Evolutionary conservation across 306 rosid species (phyloP), one percentile per base, ranked within the genome.

Genomic region (Castanospermum australe): DNA sequence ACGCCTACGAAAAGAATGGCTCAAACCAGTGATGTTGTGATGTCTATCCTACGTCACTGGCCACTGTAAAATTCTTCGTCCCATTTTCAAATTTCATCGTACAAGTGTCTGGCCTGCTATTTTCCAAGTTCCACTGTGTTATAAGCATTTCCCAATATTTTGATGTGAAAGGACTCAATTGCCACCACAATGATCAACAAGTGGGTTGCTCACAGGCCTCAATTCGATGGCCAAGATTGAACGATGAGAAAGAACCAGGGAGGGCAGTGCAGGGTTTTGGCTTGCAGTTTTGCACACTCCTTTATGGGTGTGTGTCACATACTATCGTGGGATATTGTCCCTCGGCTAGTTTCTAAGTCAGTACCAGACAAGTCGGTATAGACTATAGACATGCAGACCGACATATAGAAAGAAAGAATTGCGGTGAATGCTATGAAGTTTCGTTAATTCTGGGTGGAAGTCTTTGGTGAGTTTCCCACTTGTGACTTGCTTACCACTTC

Each of bases 391-490:
- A 73, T 48, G 71, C 83, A 75, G 20, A 63, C 54, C 17, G 15
- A 60, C 20, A 24, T 12, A 52, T 1, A 13, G 7, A 18, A 41
- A 14, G 22, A n/a, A 59, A 18, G 21, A 32, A 38, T 52, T 63
- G 38, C 15, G 67, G 36, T 80, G 75, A 59, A 54, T 66, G 54
- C 77, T 20, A 45, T 41, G 75, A 74, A 81, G 83, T 67, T 73
- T 77, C 75, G 39, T 79, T 76, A 42, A 18, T 64, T 79, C 77
- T 75, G 22, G 50, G 38, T 38, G 64, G 48, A 48, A 69, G 30
- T 59, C 60, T 72, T 22, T 39, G 86, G 83, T 83, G 50, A 66
- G 76, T 72, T 72, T 78, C 80, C 66, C 77, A 68, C 41, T 67
- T 64, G 47, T 59, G 73, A 68, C 41, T 67, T 64, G 47, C 28